Evolutionary conservation across 768 basidiomycete genomes (phyloP), one percentile per base, ranked within the genome.

Genomic region (Boletus barrowsii): DNA sequence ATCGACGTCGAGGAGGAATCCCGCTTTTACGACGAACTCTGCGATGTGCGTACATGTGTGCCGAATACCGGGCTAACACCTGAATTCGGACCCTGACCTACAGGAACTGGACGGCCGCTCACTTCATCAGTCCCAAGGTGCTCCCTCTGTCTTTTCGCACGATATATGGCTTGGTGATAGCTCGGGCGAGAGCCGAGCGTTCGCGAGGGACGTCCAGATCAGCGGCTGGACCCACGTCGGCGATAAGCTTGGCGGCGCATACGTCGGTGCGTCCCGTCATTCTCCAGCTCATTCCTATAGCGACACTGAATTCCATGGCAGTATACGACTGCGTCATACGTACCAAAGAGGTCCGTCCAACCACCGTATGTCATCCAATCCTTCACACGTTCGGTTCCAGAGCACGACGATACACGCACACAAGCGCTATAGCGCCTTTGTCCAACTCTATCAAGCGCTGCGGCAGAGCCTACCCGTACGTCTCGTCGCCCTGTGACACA

Each of bases 151-250:
- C 18, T 83, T 84, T 62, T 86, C 84, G 0, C 76, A 75, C 14
- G 87, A 88, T 42, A 90, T 89, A 24, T 88, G 83, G 79, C 74
- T 89, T 9, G 81, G 76, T 0, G 86, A 88, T 56, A 82, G 82
- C 53, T 75, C 74, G 0, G 82, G 82, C 1, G 75, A 77, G 51
- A 80, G 78, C 45, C 64, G 67, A 0, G 74, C 79, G 2, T 89
- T 90, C 61, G 81, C 88, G 4, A 77, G 81, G 47, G 80, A 83
- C 63, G 86, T 89, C 4, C 74, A 75, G 46, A 84, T 89, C 18
- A 74, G 73, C 10, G 88, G 87, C 0, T 89, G 87, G 87, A 84
- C 82, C 17, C 83, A 76, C 57, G 87, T 90, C 8, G 87, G 87
- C 1, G 87, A 88, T 60, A 76, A 75, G 39, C 74, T 75, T 0